These are phyloP conservation scores for Limnanthes douglasii DNA, from an alignment of 345 rosid species.

Conservation along the genomic window DNA sequence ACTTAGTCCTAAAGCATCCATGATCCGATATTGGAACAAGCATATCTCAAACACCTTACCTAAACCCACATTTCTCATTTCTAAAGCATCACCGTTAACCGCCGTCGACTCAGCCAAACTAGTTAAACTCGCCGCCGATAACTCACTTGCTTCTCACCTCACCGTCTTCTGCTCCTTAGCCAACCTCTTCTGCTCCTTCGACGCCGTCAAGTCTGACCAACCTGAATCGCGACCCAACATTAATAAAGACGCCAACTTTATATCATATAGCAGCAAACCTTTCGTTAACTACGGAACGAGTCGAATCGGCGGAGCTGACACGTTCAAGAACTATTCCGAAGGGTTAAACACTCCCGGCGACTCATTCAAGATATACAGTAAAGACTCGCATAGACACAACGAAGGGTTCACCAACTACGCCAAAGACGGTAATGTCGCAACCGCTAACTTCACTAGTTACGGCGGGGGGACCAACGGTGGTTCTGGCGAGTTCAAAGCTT, in stretches of 20 bases:
- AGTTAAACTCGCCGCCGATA: slow-evolving; percentile 24
- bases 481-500: slow-evolving; percentile 30
- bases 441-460: slow-evolving; percentile 45
- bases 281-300: slow-evolving; percentile 31
- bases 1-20: slow-evolving; percentile 54
- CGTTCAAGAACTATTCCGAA: slow-evolving; percentile 46
- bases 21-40: slow-evolving; percentile 85
- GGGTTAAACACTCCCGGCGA: slow-evolving; percentile 17
- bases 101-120: slow-evolving; percentile 35
- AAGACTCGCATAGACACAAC: slow-evolving; percentile 15
- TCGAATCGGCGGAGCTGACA: slow-evolving; percentile 22
- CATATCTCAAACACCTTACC: slow-evolving; percentile 31
- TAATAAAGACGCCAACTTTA: slow-evolving; percentile 42
- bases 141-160: slow-evolving; percentile 28
- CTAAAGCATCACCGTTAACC: slow-evolving; percentile 65
- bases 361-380: slow-evolving; percentile 35
- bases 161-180: slow-evolving; percentile 44
- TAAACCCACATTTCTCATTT: slow-evolving; percentile 41
- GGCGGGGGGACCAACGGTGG: slow-evolving; percentile 39
- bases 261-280: slow-evolving; percentile 20
- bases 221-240: not conserved
- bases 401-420: slow-evolving; percentile 35
- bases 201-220: slow-evolving; percentile 5
- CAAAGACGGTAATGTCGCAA: slow-evolving; percentile 27
- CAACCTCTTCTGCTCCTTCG: slow-evolving; percentile 36